Evolutionary conservation across 2,329 filamentous ascomycete genomes (phyloP).

Genomic region (Juglanconis sp.): DNA sequence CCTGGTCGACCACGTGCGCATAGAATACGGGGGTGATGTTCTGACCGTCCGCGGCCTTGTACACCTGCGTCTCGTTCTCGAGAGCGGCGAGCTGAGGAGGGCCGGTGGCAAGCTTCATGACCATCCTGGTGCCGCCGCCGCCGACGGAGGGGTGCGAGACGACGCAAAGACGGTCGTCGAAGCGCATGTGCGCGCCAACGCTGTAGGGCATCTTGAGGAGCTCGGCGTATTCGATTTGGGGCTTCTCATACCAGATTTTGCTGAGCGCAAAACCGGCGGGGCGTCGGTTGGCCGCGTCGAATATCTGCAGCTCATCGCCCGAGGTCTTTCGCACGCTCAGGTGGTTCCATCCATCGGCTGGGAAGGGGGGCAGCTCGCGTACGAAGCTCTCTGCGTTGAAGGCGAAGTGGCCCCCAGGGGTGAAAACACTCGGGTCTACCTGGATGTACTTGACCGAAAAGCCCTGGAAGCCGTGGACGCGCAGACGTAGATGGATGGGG

Average conservation of each 20-base stretch:
- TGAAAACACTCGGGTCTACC: no score
- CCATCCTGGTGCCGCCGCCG: background rate
- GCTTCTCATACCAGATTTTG: background rate
- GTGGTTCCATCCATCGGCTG: no score
- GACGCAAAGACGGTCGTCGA: background rate
- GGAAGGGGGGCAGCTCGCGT: no score
- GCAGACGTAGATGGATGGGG: no score
- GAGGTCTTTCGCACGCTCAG: no score
- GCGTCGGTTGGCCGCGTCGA: no score
- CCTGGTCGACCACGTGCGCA: background rate
- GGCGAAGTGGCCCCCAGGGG: no score
- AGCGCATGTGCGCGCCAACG: background rate
- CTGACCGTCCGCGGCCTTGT: background rate
- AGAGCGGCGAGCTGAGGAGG: background rate
- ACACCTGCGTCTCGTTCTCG: background rate
- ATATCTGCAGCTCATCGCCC: no score
- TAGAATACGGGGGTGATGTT: background rate
- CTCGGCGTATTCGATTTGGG: background rate
- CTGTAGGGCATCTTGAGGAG: background rate
- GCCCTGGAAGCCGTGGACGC: no score
- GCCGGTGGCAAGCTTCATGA: background rate
- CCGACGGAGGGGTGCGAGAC: background rate
- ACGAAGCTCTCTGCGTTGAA: no score
- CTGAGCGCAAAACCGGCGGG: background rate
- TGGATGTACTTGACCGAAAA: no score